Conservation (phyloP, 352 stramenopile genomes). For the Phytophthora nicotianae region DNA sequence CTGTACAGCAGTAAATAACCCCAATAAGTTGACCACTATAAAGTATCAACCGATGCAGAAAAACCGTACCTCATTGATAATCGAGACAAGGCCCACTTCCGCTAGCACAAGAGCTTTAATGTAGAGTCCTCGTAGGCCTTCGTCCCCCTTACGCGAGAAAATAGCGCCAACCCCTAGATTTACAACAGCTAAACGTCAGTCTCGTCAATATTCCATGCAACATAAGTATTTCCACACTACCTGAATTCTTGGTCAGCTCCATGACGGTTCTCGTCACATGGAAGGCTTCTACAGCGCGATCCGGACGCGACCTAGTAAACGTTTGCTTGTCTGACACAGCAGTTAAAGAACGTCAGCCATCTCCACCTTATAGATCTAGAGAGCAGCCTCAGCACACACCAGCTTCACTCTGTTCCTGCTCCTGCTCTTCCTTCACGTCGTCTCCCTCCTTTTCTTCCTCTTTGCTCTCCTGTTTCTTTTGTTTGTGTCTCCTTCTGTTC, state of each 20-base stretch:
- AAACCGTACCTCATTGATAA: constrained; percentile 54
- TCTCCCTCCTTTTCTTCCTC: constrained; percentile 6
- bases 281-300: constrained; percentile 34
- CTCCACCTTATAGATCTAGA: background rate
- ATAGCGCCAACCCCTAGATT: constrained; percentile 44
- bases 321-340: constrained; percentile 46
- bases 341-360: background rate
- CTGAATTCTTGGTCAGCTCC: constrained; percentile 39
- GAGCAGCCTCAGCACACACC: constrained; percentile 24
- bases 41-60: background rate
- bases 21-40: background rate
- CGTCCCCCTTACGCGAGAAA: constrained; percentile 60
- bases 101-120: constrained; percentile 59
- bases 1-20: constrained; percentile 20
- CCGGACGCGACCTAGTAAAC: constrained; percentile 35
- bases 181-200: background rate
- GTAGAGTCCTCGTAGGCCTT: constrained; percentile 45
- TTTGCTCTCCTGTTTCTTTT: constrained; percentile 6
- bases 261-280: constrained; percentile 45
- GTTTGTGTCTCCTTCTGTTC: constrained; percentile 2
- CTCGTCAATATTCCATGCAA: background rate
- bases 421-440: constrained; percentile 5
- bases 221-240: constrained; percentile 13
- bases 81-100: constrained; percentile 48
- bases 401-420: constrained; percentile 43